Conservation (phyloP, 163 green algal genomes). For the Chlorella variabilis region DNA sequence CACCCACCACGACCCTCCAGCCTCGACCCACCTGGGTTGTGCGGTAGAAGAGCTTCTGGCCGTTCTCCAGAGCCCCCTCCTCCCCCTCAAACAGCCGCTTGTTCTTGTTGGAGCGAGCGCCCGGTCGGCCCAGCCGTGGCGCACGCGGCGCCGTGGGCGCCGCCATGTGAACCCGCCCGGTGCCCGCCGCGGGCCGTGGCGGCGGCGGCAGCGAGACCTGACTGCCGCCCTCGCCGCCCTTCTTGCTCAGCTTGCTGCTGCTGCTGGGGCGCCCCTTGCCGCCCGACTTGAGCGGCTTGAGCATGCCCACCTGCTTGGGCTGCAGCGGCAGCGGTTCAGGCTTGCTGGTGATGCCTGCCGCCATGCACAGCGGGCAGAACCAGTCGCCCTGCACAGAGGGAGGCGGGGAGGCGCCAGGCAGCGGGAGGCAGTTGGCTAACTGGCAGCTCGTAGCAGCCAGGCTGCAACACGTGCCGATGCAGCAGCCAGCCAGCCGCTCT, state of each 20-base stretch:
- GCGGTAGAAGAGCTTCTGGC: conserved; percentile 40
- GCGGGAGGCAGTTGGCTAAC: too few relatives aligned
- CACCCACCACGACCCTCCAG: not conserved
- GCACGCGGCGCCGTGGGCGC: conserved; percentile 42
- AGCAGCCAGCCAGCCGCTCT: too few relatives aligned
- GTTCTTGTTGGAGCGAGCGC: conserved; percentile 79
- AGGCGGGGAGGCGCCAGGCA: not conserved
- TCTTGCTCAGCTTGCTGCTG: conserved; percentile 16
- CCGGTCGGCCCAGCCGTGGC: conserved; percentile 28
- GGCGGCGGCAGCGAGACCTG: conserved; percentile 18
- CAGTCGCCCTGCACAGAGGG: conserved; percentile 38
- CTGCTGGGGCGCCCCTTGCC: conserved; percentile 6
- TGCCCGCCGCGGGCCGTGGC: not conserved
- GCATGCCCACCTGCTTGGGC: not conserved
- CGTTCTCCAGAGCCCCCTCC: conserved; percentile 62
- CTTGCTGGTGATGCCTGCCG: conserved; percentile 15
- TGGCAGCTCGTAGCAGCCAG: too few relatives aligned
- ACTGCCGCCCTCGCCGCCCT: conserved; percentile 45
- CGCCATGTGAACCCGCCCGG: conserved; percentile 65
- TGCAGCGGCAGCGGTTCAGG: conserved; percentile 9
- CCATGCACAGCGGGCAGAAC: conserved; percentile 48
- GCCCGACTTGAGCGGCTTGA: conserved; percentile 10
- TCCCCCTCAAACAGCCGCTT: conserved; percentile 78
- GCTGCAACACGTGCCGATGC: too few relatives aligned
- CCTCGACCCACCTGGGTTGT: conserved; percentile 24